Conservation (phyloP, 768 basidiomycete genomes). For the Tricholoma hemisulphureum region DNA sequence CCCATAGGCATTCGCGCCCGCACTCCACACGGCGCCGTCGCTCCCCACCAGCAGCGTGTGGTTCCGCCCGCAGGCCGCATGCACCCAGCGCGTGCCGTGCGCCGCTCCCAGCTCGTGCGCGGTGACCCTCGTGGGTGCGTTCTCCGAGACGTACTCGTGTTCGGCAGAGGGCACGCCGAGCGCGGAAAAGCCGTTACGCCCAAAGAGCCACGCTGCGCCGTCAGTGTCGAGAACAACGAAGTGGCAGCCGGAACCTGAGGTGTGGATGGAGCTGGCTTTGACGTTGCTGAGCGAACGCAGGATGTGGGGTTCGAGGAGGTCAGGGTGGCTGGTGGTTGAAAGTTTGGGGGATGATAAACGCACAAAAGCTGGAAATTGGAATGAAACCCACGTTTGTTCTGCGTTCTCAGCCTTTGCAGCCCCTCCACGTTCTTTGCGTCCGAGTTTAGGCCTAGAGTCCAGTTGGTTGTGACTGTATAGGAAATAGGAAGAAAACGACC, state of each 20-base stretch:
- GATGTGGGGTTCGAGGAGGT: constrained; percentile 86
- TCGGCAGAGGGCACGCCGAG: constrained; percentile 39
- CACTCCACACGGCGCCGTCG: constrained; percentile 80
- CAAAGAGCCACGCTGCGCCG: constrained; percentile 88
- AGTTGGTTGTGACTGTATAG: background rate
- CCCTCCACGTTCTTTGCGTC: constrained; percentile 67
- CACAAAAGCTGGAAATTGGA: background rate
- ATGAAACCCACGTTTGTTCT: constrained; percentile 34
- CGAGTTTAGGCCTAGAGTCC: constrained; percentile 64
- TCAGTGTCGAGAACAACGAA: constrained; percentile 70
- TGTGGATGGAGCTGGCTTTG: constrained; percentile 67
- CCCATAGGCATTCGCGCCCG: constrained; percentile 77
- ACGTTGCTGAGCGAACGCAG: constrained; percentile 85
- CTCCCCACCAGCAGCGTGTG: constrained; percentile 84
- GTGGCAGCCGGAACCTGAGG: constrained; percentile 76
- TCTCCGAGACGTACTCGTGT: constrained; percentile 67
- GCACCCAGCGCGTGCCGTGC: constrained; percentile 60
- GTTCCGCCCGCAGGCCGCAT: constrained; percentile 80
- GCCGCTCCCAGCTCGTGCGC: constrained; percentile 62
- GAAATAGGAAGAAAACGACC: constrained; percentile 25
- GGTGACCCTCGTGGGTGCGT: constrained; percentile 61
- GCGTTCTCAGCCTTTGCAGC: constrained; percentile 41
- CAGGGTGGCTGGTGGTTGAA: constrained; percentile 51
- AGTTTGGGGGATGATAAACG: no score
- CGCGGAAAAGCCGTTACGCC: constrained; percentile 70